Evolutionary conservation across 2,329 filamentous ascomycete species (phyloP).

Genomic region (Penicillium sclerotiorum): DNA sequence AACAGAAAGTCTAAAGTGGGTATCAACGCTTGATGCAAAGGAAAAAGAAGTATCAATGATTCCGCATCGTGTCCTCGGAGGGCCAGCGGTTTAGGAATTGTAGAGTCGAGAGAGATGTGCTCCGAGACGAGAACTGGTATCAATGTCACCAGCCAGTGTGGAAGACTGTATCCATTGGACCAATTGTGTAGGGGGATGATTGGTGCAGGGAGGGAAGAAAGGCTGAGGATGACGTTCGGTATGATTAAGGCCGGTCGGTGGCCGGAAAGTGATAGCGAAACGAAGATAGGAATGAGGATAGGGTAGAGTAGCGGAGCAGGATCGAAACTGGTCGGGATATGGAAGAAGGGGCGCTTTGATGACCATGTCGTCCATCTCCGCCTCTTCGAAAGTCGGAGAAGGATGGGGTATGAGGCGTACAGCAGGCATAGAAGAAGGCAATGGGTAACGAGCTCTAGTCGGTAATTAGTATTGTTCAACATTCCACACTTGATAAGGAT

Average conservation of each 20-base stretch:
- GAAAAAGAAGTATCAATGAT: constrained; percentile 69
- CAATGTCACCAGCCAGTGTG: constrained; percentile 80
- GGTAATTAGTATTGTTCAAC: constrained; percentile 12
- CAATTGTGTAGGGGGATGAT: constrained; percentile 68
- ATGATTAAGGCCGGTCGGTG: constrained; percentile 65
- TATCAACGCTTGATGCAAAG: constrained; percentile 78
- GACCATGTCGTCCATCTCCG: constrained; percentile 30
- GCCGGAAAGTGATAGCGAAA: constrained; percentile 72
- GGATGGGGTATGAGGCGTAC: constrained; percentile 59
- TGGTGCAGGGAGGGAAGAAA: constrained; percentile 73
- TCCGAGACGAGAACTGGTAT: constrained; percentile 64
- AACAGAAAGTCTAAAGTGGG: constrained; percentile 76
- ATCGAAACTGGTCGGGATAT: constrained; percentile 78
- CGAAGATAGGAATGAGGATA: constrained; percentile 71
- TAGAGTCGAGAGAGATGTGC: constrained; percentile 38
- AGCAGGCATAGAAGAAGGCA: constrained; percentile 33
- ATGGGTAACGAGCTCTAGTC: constrained; percentile 39
- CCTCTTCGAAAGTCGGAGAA: constrained; percentile 45
- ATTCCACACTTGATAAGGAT: not conserved
- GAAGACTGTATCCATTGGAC: constrained; percentile 60
- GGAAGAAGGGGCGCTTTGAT: constrained; percentile 51
- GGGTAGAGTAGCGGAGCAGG: constrained; percentile 91
- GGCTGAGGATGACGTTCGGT: constrained; percentile 78
- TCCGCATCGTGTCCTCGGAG: constrained; percentile 56
- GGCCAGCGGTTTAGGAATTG: constrained; percentile 35